Evolutionary conservation across 208 protist species (phyloP).

Genomic region (Acanthamoeba pearcei): DNA sequence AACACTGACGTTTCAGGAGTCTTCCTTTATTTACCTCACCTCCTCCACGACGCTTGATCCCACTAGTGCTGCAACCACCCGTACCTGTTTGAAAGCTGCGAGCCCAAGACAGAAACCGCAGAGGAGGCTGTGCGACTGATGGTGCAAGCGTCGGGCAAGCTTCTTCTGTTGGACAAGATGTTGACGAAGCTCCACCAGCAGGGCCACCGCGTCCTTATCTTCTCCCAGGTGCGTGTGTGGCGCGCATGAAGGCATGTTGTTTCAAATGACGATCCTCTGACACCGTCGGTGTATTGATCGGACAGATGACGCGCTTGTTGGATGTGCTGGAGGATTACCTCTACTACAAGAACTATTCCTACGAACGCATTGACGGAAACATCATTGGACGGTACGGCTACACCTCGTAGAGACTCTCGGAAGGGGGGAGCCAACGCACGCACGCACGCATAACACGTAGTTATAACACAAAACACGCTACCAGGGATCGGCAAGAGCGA

Average conservation of each 20-base stretch:
- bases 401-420: no score
- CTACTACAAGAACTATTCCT: slow-evolving; percentile 85
- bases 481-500: slow-evolving; percentile 78
- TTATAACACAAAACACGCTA: neutral
- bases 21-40: neutral
- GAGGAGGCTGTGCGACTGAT: slow-evolving; percentile 64
- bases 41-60: neutral
- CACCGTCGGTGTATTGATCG: neutral
- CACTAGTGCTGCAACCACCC: slow-evolving; percentile 95
- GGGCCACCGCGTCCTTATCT: slow-evolving; percentile 96
- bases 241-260: neutral
- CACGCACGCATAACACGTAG: neutral
- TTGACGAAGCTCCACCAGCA: slow-evolving; percentile 89
- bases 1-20: neutral
- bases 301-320: slow-evolving; percentile 94
- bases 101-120: slow-evolving; percentile 47
- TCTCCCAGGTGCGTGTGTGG: slow-evolving; percentile 87
- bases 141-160: slow-evolving; percentile 89
- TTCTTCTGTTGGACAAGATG: slow-evolving; percentile 95
- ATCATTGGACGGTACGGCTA: slow-evolving; percentile 72
- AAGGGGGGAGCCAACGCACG: neutral
- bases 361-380: slow-evolving; percentile 94
- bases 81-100: slow-evolving; percentile 86
- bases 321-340: slow-evolving; percentile 96
- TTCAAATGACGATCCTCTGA: slow-evolving; percentile 9